Evolutionary conservation across 2,329 filamentous ascomycete genomes (phyloP), one percentile per base, ranked within the genome.

Genomic region (Penicillium sp.): DNA sequence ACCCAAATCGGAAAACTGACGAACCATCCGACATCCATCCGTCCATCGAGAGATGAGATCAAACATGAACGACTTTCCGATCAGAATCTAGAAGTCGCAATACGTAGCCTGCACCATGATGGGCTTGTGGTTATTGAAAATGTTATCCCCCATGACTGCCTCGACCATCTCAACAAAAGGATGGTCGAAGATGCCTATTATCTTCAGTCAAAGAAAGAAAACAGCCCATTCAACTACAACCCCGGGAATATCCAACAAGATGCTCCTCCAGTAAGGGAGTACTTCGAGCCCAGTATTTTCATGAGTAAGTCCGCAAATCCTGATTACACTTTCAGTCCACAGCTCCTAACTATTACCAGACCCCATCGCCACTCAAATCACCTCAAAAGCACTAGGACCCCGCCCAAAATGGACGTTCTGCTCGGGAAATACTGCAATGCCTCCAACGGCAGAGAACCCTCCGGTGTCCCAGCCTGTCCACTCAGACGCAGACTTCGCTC

Each of bases 171-270:
- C 37, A 87, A 87, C 63, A 59, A 62, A 44, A 82, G 81, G 60
- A 88, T 88, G 85, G 76, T 83, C 1, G 35, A 81, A 44, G 85
- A 88, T 66, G 84, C 84, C 1, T 74, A 74, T 2, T 64, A 69
- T 4, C 73, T 87, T 2, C 81, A 82, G 55, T 74, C 72, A 0
- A 72, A 75, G 32, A 82, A 82, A 2, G 78, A 84, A 20, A 76
- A 82, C 16, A 78, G 80, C 0, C 82, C 82, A 0, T 87, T 81
- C 74, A 87, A 87, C 61, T 86, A 86, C 65, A 86, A 86, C 63
- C 78, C 56, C 0, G 61, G 66, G 1, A 87, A 86, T 59, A 74
- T 86, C 34, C 84, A 87, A 59, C 85, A 87, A 65, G 83, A 86
- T 60, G 76, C 84, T 0, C 82, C 61, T 2, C 77, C 82, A 2